Evolutionary conservation across 1,284 basidiomycete genomes (phyloP).

Genomic region (Chalciporus sp.): DNA sequence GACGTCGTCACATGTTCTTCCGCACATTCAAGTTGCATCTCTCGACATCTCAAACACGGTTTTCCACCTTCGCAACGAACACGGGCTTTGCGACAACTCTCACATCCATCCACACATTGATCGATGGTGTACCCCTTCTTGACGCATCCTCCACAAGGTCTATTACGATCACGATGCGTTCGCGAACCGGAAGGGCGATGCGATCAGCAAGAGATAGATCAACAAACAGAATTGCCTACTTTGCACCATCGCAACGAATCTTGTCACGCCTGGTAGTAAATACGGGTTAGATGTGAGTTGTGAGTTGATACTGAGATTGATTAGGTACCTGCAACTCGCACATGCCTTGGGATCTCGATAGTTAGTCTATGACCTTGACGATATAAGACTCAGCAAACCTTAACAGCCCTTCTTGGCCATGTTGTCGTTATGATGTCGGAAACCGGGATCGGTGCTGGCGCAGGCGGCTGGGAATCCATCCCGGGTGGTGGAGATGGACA

Average conservation of each 20-base stretch:
- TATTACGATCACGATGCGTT: slow-evolving; percentile 17
- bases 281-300: background rate
- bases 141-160: slow-evolving; percentile 55
- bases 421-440: slow-evolving; percentile 47
- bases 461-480: slow-evolving; percentile 42
- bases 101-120: slow-evolving; percentile 57
- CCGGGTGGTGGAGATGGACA: slow-evolving; percentile 28
- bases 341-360: slow-evolving; percentile 44
- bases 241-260: slow-evolving; percentile 56
- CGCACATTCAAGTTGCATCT: slow-evolving; percentile 43
- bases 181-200: background rate
- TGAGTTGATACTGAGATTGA: background rate
- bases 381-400: slow-evolving; percentile 35
- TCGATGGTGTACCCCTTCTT: slow-evolving; percentile 52
- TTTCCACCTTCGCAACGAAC: slow-evolving; percentile 56
- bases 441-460: slow-evolving; percentile 44
- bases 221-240: slow-evolving; percentile 37
- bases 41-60: slow-evolving; percentile 51
- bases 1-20: slow-evolving; percentile 28
- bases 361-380: slow-evolving; percentile 15
- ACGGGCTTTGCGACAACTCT: slow-evolving; percentile 52
- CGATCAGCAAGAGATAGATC: slow-evolving; percentile 3
- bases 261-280: slow-evolving; percentile 52
- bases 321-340: slow-evolving; percentile 53
- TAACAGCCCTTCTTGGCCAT: slow-evolving; percentile 46